A percentile compares a stretch with the other conserved stretches of the same genome.
phyloP scores from a whole-genome alignment of 352 stramenopile genomes.

The Globisporangium parvum region DNA sequence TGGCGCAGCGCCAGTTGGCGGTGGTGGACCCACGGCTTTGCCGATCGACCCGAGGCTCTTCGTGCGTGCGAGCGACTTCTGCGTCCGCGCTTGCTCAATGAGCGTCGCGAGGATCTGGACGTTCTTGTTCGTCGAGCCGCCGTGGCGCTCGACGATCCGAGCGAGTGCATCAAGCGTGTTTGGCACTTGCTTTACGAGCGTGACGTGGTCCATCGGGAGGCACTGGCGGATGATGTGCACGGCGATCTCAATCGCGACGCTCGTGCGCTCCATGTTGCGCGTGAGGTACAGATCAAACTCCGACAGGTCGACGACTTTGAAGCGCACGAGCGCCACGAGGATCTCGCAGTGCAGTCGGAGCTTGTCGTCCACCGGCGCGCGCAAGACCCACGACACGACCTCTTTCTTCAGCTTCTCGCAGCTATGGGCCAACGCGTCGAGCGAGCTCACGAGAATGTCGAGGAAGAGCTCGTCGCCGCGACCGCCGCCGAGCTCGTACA shows the following conservation, averaged over 20 bases:
- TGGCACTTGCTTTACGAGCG: conserved; percentile 84
- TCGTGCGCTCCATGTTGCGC: conserved; percentile 93
- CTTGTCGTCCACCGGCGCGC: conserved; percentile 92
- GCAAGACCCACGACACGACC: conserved; percentile 92
- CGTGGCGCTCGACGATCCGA: conserved; percentile 80
- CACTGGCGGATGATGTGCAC: conserved; percentile 92
- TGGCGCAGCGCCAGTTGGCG: conserved; percentile 1
- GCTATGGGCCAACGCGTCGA: conserved; percentile 91
- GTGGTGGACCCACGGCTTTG: conserved; percentile 24
- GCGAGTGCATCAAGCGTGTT: conserved; percentile 91
- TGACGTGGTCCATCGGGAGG: conserved; percentile 91
- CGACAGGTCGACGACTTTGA: conserved; percentile 89
- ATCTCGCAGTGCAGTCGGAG: conserved; percentile 95
- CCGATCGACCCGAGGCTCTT: conserved; percentile 61
- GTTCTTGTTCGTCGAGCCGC: conserved; percentile 76
- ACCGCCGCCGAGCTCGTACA: conserved; percentile 90
- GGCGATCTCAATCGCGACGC: conserved; percentile 95
- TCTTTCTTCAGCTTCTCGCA: conserved; percentile 93
- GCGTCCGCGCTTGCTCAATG: conserved; percentile 68
- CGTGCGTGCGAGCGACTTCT: conserved; percentile 27
- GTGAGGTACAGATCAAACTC: conserved; percentile 95
- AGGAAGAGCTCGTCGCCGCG: conserved; percentile 91
- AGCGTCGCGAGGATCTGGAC: conserved; percentile 77
- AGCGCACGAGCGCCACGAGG: conserved; percentile 92
- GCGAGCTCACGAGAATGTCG: conserved; percentile 92